Base-by-base conservation (phyloP, 2,329 filamentous ascomycete genomes). In the Orbilia brochopaga region DNA sequence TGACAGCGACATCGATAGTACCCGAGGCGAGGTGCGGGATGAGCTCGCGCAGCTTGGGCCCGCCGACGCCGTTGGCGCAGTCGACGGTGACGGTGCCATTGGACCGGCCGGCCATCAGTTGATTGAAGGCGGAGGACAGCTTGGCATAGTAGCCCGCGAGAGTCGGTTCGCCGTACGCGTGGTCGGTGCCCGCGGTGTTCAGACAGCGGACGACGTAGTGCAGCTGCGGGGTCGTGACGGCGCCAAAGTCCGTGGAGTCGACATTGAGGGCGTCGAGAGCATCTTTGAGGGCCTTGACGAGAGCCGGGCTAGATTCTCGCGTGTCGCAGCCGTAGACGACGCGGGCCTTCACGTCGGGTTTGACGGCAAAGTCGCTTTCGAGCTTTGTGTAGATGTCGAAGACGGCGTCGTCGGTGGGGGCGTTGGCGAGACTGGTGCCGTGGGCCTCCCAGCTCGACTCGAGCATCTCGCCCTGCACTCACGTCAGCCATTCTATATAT, bases 111-210 rank as follows among this genome's bases (percentile, higher is more conserved):
- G 87, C 87, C 81, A 97, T 88, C 62, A 93, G 90, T 74, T 86
- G 87, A 79, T 89, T 89, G 81, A 97, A 97, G 21, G 94, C 92
- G 69, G 86, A 84, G 44, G 87, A 85, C 60, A 97, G 85, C 83
- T 99, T 99, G 81, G 94, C 86, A 80, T 97, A 97, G 82, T 99
- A 99, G 37, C 94, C 94, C 67, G 87, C 83, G 82, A 97, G 93
- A 73, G 90, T 96, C 59, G 91, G 86, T 78, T 91, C 87, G 65
- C 94, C 94, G 78, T 97, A 99, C 17, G 91, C 86, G 76, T 92
- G 88, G 63, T 90, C 88, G 1, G 91, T 95, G 73, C 90, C 90
- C 77, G 94, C 86, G 0, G 93, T 97, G 82, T 99, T 99, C 81
- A 92, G 86, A 80, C 92, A 96, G 75, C 94, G 90, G 32, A 93